Percentiles rank a stretch among this genome's conserved stretches.
Evolutionary conservation across 179 eudicot species (phyloP).

Genomic region (Spergularia azorica): DNA sequence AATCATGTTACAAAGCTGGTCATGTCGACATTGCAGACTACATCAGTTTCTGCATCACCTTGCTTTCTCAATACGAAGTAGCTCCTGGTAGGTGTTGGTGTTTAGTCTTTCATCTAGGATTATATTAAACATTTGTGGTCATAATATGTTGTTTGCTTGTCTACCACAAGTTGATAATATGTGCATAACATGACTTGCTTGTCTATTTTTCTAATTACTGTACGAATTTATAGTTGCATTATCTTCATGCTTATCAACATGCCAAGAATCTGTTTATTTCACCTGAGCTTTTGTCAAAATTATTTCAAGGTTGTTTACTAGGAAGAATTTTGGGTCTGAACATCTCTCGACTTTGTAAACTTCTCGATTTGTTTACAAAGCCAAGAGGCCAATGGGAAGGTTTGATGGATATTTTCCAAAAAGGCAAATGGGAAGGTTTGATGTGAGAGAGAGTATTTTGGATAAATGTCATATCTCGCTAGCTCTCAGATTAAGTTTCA

Average conservation of each 20-base stretch:
- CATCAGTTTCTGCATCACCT: slow-evolving; percentile 82
- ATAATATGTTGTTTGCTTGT: background rate
- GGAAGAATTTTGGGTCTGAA: background rate
- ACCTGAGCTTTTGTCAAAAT: background rate
- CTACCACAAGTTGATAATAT: background rate
- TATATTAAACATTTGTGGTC: background rate
- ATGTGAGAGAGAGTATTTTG: background rate
- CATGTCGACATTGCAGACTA: slow-evolving; percentile 67
- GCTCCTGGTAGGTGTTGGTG: slow-evolving; percentile 48
- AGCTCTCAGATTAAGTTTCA: no score
- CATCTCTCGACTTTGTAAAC: background rate
- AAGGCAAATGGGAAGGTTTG: no score
- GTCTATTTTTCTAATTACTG: background rate
- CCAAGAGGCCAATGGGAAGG: background rate
- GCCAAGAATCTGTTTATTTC: background rate
- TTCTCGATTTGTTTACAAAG: background rate
- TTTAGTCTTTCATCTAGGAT: background rate
- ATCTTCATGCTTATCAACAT: background rate
- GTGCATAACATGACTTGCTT: background rate
- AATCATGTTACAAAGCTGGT: slow-evolving; percentile 76
- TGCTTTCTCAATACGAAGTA: slow-evolving; percentile 65
- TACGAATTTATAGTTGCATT: background rate
- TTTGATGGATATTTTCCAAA: no score
- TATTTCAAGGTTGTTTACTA: background rate
- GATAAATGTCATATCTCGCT: background rate